Evolutionary conservation across 2,329 filamentous ascomycete genomes (phyloP).

Genomic region (Verticillium alfalfae): DNA sequence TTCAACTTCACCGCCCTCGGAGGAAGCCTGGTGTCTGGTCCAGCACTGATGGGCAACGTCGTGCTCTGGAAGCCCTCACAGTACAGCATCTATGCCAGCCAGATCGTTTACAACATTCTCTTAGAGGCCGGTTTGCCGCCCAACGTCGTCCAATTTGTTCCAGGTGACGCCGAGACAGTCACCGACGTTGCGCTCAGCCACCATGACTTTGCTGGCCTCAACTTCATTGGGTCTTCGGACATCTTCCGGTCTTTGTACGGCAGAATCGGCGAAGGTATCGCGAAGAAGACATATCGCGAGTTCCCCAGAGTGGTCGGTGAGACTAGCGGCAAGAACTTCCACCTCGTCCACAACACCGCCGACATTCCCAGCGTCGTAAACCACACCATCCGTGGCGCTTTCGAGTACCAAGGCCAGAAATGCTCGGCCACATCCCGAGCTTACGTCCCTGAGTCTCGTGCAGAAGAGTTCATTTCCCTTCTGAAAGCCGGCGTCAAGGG

Average conservation of each 20-base stretch:
- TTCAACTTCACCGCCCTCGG: constrained; percentile 38
- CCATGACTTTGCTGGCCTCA: constrained; percentile 28
- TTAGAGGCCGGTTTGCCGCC: constrained; percentile 31
- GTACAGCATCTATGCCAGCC: constrained; percentile 23
- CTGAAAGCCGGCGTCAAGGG: constrained; percentile 17
- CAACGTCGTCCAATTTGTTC: constrained; percentile 30
- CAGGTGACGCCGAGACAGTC: constrained; percentile 28
- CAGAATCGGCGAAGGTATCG: constrained; percentile 19
- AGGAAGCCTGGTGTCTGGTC: constrained; percentile 25
- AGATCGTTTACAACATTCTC: constrained; percentile 29
- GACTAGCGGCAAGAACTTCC: constrained; percentile 49
- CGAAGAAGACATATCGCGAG: constrained; percentile 22
- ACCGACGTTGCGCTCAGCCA: constrained; percentile 24
- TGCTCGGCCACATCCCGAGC: constrained; percentile 45
- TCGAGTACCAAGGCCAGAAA: constrained; percentile 47
- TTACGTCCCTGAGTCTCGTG: constrained; percentile 46
- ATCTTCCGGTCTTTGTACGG: constrained; percentile 27
- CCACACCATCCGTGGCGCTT: constrained; percentile 40
- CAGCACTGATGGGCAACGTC: constrained; percentile 32
- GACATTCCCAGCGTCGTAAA: constrained; percentile 38
- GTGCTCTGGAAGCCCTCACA: constrained; percentile 35
- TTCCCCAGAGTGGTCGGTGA: constrained; percentile 43
- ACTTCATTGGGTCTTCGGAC: constrained; percentile 29
- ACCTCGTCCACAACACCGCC: constrained; percentile 39
- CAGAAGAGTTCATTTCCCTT: constrained; percentile 20